Conservation (phyloP, 371 early-diverging fungal species). For the Mortierella sp. region DNA sequence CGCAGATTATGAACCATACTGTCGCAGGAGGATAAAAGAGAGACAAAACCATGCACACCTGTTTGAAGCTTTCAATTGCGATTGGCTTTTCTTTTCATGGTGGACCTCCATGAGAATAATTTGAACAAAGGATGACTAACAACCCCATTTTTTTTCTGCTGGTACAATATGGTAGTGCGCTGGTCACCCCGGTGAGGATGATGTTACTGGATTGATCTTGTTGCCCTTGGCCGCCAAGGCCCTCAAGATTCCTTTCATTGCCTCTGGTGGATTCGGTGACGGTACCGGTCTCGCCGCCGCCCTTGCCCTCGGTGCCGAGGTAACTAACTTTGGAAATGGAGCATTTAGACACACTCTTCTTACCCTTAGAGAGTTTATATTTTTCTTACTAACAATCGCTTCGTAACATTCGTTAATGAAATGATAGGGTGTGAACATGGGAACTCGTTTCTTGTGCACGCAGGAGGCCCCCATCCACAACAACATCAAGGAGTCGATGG, state of each 20-base stretch:
- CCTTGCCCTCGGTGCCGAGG: conserved; percentile 82
- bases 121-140: neutral
- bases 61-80: neutral
- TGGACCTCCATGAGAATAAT: neutral
- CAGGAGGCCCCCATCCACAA: conserved; percentile 80
- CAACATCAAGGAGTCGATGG: conserved; percentile 82
- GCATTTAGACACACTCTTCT: neutral
- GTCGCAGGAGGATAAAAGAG: neutral
- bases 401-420: neutral
- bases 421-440: conserved; percentile 78
- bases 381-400: neutral
- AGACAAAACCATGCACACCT: neutral
- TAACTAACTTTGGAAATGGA: neutral
- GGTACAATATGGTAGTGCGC: conserved; percentile 64
- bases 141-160: neutral
- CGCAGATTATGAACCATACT: neutral
- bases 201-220: conserved; percentile 80
- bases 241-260: conserved; percentile 79
- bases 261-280: conserved; percentile 87
- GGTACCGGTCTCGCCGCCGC: conserved; percentile 86
- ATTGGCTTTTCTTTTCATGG: neutral
- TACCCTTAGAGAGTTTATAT: neutral
- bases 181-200: conserved; percentile 90
- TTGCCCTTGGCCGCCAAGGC: conserved; percentile 78
- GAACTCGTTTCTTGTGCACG: conserved; percentile 88